These are phyloP conservation scores for Fremontodendron californicum DNA, from an alignment of 345 rosid genomes.

Conservation along the genomic window DNA sequence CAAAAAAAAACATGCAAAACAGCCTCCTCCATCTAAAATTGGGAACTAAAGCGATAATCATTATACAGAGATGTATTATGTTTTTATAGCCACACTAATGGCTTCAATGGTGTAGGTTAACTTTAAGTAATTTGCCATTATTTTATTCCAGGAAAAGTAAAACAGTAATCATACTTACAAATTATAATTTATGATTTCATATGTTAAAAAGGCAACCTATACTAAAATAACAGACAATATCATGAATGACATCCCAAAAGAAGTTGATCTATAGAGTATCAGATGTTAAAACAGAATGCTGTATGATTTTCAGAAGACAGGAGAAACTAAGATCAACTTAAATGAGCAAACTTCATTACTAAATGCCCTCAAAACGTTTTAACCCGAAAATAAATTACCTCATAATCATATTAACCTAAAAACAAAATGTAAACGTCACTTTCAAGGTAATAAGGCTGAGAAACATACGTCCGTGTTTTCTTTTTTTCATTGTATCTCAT, in stretches of 20 bases:
- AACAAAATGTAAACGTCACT: background rate
- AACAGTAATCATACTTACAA: background rate
- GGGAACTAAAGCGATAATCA: background rate
- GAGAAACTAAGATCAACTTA: background rate
- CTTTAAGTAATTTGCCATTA: background rate
- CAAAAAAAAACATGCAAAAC: background rate
- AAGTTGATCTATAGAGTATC: background rate
- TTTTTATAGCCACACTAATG: background rate
- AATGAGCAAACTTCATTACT: background rate
- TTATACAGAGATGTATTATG: background rate
- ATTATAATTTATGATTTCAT: background rate
- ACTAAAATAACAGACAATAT: background rate
- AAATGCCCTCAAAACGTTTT: background rate
- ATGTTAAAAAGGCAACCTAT: background rate
- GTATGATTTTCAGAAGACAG: background rate
- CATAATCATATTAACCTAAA: background rate
- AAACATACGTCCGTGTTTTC: constrained; percentile 55
- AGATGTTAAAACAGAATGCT: background rate
- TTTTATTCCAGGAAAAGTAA: background rate
- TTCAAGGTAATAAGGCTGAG: background rate
- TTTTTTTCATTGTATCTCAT: constrained; percentile 82
- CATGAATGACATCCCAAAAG: background rate
- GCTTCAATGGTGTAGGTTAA: background rate
- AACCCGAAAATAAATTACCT: background rate
- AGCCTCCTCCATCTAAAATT: background rate